Percentiles rank a stretch among this genome's conserved stretches.
Evolutionary conservation across 164 flowering plant genomes (phyloP).

Genomic region (Nymphaea thermarum): DNA sequence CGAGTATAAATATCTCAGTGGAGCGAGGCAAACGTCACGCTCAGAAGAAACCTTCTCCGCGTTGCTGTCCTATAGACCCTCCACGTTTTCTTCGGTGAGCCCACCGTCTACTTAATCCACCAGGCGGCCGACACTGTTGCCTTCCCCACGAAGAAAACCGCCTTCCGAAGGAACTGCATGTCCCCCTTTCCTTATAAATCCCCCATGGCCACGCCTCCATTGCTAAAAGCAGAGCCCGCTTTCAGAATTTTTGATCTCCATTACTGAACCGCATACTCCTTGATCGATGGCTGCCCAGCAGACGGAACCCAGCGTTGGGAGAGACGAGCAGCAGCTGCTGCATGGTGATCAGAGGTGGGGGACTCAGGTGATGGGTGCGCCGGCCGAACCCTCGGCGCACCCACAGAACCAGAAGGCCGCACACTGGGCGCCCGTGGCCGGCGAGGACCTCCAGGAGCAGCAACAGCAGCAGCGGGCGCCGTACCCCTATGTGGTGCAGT

Average conservation of each 20-base stretch:
- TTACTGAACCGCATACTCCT: not conserved
- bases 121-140: not conserved
- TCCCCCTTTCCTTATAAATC: not conserved
- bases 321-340: conserved; percentile 2
- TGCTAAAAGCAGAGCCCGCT: not conserved
- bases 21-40: too few relatives aligned
- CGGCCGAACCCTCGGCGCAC: conserved; percentile 47
- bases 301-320: conserved; percentile 5
- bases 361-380: conserved; percentile 59
- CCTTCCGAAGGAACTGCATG: too few relatives aligned
- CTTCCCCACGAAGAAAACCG: not conserved
- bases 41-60: too few relatives aligned
- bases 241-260: not conserved
- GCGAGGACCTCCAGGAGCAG: conserved; percentile 5
- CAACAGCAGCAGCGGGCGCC: conserved; percentile 12
- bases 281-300: not conserved
- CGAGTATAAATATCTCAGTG: too few relatives aligned
- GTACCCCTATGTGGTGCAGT: conserved; percentile 25
- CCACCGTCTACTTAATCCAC: conserved; percentile 7
- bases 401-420: conserved; percentile 72
- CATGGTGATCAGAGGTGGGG: conserved; percentile 38
- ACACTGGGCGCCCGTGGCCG: conserved; percentile 21
- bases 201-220: not conserved
- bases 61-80: too few relatives aligned
- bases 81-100: not conserved